A percentile compares a stretch with the other conserved stretches of the same genome.
These are phyloP conservation scores for Epichloe glyceriae DNA, from an alignment of 2,329 filamentous ascomycete genomes.

Conservation along the genomic window DNA sequence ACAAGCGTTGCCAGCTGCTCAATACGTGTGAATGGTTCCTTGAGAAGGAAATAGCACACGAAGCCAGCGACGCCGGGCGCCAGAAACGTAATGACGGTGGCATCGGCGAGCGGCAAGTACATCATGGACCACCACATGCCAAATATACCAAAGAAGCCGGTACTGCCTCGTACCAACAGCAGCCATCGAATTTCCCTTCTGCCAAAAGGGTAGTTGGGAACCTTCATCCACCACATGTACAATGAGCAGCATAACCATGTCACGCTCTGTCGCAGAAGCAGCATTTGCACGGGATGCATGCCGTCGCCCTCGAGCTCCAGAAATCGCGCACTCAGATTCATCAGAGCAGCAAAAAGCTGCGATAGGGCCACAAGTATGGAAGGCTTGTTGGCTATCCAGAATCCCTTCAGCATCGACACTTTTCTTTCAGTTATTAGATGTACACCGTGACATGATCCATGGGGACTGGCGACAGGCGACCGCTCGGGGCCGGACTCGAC, in stretches of 20 bases:
- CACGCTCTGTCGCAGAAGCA: slow-evolving; percentile 67
- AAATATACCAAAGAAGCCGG: slow-evolving; percentile 67
- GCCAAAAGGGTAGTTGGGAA: slow-evolving; percentile 60
- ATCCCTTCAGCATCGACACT: slow-evolving; percentile 14
- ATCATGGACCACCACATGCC: slow-evolving; percentile 56
- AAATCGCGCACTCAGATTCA: slow-evolving; percentile 72
- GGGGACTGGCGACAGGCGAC: slow-evolving; percentile 9
- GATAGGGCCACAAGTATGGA: slow-evolving; percentile 59
- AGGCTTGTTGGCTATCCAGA: slow-evolving; percentile 58
- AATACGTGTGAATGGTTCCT: slow-evolving; percentile 64
- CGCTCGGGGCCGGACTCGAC: slow-evolving; percentile 12
- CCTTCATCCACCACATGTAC: slow-evolving; percentile 62
- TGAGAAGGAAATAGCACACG: slow-evolving; percentile 59
- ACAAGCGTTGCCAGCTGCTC: slow-evolving; percentile 67
- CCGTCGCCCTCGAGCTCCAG: slow-evolving; percentile 59
- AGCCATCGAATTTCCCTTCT: slow-evolving; percentile 51
- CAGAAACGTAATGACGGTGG: slow-evolving; percentile 81
- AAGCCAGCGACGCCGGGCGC: slow-evolving; percentile 68
- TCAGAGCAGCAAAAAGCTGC: slow-evolving; percentile 70
- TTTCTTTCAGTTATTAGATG: not conserved
- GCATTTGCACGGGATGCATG: slow-evolving; percentile 73
- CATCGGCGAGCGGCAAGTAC: slow-evolving; percentile 75
- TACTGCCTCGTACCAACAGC: slow-evolving; percentile 53
- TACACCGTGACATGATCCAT: not conserved
- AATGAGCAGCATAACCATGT: slow-evolving; percentile 52